Base-by-base conservation (phyloP, 2,329 filamentous ascomycete species). In the Pseudophaeomoniella oleicola region DNA sequence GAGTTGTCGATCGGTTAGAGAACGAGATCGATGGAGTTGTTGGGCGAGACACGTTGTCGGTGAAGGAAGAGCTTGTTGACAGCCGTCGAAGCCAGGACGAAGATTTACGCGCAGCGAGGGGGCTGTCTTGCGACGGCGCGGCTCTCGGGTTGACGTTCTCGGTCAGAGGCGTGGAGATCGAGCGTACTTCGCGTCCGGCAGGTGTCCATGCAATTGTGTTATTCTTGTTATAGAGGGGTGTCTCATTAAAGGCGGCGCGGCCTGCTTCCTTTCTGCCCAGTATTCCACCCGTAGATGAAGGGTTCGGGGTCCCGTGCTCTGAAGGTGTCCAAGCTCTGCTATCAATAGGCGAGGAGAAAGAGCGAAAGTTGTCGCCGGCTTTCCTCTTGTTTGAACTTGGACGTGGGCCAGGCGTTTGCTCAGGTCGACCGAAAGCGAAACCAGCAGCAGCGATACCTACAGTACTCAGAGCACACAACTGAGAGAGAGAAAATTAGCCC, bases 391-490 rank as follows among this genome's bases (percentile, higher is more conserved):
- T 57, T 30, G 51, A 45, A 42, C 49, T 40, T 19, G 43, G 35
- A 36, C 37, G 33, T 38, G 48, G 36, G 42, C 56, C 54, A 40
- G 55, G 48, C 41, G 56, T 45, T 41, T 52, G 55, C 47, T 67
- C 60, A 39, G 63, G 62, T 46, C 65, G 67, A 50, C 67, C 71
- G 48, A 75, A 62, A 38, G 69, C 68, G 45, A 72, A 61, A 42
- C 74, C 73, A 39, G 72, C 62, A 39, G 69, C 65, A 45, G 72
- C 73, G 45, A 74, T 64, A 53, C 70, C 71, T 57, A 75, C 62
- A 49, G 71, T 74, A 62, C 71, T 71, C 54, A 72, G 60, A 50
- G 73, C 74, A 70, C 70, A 75, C 49, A 78, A 66, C 72, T 76
- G 47, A 33, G 16, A 6, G 13, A 17, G 12, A 34, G 14, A 19